phyloP scores from a whole-genome alignment of 2,329 filamentous ascomycete species.

The Microcyclosporella mali region DNA sequence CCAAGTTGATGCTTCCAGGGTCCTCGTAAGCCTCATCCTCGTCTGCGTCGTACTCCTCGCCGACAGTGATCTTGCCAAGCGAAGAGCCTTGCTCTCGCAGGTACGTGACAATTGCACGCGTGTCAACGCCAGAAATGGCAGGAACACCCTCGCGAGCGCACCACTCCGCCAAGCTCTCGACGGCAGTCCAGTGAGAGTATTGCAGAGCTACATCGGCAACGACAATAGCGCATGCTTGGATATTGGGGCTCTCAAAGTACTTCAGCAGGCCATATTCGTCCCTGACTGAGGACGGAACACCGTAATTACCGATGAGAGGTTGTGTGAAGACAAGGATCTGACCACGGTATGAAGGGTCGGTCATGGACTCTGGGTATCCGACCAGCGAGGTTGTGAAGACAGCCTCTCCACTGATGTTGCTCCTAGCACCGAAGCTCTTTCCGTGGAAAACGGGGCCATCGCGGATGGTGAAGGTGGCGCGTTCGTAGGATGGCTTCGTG shows the following conservation, averaged over 20 bases:
- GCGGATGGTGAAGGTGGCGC: constrained; percentile 91
- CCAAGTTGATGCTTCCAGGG: constrained; percentile 92
- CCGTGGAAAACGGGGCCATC: constrained; percentile 95
- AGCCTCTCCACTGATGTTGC: constrained; percentile 94
- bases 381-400: constrained; percentile 98
- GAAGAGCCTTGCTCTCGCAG: constrained; percentile 96
- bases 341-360: constrained; percentile 64
- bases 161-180: constrained; percentile 89
- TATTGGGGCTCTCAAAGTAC: constrained; percentile 97
- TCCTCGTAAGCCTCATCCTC: constrained; percentile 96
- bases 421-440: constrained; percentile 91
- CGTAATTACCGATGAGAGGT: constrained; percentile 96
- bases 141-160: constrained; percentile 94
- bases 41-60: constrained; percentile 96
- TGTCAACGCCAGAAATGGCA: constrained; percentile 94
- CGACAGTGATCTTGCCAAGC: constrained; percentile 85
- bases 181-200: constrained; percentile 98
- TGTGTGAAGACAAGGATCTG: constrained; percentile 99
- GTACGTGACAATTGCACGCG: constrained; percentile 90
- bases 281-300: constrained; percentile 77
- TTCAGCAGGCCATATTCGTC: constrained; percentile 88
- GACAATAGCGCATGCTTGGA: constrained; percentile 92
- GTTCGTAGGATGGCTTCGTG: constrained; percentile 63
- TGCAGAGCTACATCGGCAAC: constrained; percentile 88
- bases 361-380: constrained; percentile 87